phyloP scores from a whole-genome alignment of 352 stramenopile genomes.

The Bremia lactucae region DNA sequence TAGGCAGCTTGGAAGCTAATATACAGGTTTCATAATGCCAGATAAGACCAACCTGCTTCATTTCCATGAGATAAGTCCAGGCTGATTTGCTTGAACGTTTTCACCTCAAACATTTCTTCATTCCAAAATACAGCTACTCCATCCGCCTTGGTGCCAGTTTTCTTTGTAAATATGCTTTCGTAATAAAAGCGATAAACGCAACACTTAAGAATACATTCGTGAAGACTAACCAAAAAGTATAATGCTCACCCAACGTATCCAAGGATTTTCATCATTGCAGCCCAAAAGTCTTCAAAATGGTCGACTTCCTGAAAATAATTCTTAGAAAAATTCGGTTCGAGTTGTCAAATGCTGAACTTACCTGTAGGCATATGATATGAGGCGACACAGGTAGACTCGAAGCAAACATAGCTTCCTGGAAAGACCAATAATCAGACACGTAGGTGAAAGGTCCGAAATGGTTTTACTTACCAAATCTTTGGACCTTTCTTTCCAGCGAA shows the following conservation, averaged over 20 bases:
- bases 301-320: conserved; percentile 60
- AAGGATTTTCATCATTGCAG: conserved; percentile 33
- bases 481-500: conserved; percentile 69
- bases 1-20: background rate
- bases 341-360: conserved; percentile 8
- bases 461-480: conserved; percentile 36
- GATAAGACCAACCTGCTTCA: conserved; percentile 31
- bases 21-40: background rate
- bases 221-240: background rate
- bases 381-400: conserved; percentile 44
- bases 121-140: conserved; percentile 72
- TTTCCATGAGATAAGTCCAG: conserved; percentile 43
- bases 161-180: conserved; percentile 60
- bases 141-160: conserved; percentile 47
- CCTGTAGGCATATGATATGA: conserved; percentile 72
- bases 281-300: conserved; percentile 68
- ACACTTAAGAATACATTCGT: no score
- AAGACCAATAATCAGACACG: no score
- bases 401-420: conserved; percentile 44
- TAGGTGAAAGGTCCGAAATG: no score
- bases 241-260: conserved; percentile 53
- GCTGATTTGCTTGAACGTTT: conserved; percentile 27
- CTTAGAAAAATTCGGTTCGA: background rate
- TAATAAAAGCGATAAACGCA: background rate
- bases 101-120: conserved; percentile 31